Evolutionary conservation across 768 basidiomycete species (phyloP), one percentile per base, ranked within the genome.

Genomic region (Pisolithus microcarpus): DNA sequence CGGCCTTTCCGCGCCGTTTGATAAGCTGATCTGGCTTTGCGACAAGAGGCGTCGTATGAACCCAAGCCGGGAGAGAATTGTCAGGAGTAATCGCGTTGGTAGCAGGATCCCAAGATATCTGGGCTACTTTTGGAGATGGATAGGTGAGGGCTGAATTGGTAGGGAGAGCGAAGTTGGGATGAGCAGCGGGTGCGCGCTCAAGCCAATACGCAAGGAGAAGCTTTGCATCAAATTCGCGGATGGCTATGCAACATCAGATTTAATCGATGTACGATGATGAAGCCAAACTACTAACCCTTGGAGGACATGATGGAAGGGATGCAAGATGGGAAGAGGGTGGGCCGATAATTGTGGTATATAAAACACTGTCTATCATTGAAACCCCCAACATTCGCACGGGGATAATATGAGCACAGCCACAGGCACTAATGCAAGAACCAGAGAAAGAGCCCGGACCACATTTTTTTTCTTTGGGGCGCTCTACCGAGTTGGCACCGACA

Each of bases 201-300:
- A 98, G 85, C 93, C 93, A 97, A 78, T 97, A 96, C 37, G 93
- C 91, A 28, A 98, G 78, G 58, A 98, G 80, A 60, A 97, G 89
- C 78, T 98, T 99, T 59, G 95, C 95, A 68, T 99, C 95, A 78
- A 92, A 98, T 78, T 97, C 93, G 66, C 90, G 87, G 75, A 97
- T 95, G 60, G 86, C 83, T 84, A 50, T 21, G 19, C 16, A 10
- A 24, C 5, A 5, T 42, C 5, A 10, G 2, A 4, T 7, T n/a
- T 3, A 11, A 37, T 42, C 31, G 18, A 23, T 31, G 39, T 37
- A 26, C 43, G 31, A 34, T 45, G 38, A 30, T 7, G 28, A 31
- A 15, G 39, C 0, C 7, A 24, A 38, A 2, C 39, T 9, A 16
- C 63, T 2, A 2, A 67, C 65, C 65, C 63, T 66, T 67, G 43